Evolutionary conservation across 2,329 filamentous ascomycete species (phyloP), one percentile per base, ranked within the genome.

Genomic region (Aciculosporium take): DNA sequence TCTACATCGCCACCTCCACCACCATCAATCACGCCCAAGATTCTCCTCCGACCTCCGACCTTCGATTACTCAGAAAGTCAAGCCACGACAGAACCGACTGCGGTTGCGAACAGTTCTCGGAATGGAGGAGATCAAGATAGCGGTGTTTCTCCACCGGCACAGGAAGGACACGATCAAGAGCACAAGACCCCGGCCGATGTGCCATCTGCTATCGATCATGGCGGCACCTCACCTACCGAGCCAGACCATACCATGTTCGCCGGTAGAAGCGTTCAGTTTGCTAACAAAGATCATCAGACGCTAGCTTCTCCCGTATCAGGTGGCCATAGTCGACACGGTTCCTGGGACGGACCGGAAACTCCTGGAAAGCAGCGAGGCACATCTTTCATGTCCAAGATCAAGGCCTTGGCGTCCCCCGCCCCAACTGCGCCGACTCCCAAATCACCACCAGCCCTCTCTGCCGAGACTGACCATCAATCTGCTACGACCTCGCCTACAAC

Each of bases 371-470:
- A 73, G 18, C 69, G 71, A 45, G 66, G 72, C 42, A 72, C 74
- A 18, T 80, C 81, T 20, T 71, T 93, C 48, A 85, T 94, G 61
- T 80, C 80, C 15, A 87, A 82, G 57, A 61, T 94, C 47, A 86
- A 83, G 56, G 80, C 84, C 3, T 65, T 93, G 42, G 76, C 84
- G 18, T 72, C 69, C n/a, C n/a, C n/a, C 9, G 61, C 64, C 7
- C 60, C 66, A n/a, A 59, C 58, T 20, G 56, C 68, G 10, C 71
- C 72, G 41, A 60, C 61, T n/a, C 62, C 70, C 58, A 62, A 54
- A 56, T 65, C 49, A 54, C 64, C 46, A 52, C 51, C 40, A 49
- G 55, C 20, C 44, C 49, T 45, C 46, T 46, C 47, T 41, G 49
- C 45, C 9, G 63, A 68, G 23, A 53, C 56, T 12, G 59, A 57